Evolutionary conservation across 2,329 filamentous ascomycete genomes (phyloP).

Genomic region (Neonectria hederae): DNA sequence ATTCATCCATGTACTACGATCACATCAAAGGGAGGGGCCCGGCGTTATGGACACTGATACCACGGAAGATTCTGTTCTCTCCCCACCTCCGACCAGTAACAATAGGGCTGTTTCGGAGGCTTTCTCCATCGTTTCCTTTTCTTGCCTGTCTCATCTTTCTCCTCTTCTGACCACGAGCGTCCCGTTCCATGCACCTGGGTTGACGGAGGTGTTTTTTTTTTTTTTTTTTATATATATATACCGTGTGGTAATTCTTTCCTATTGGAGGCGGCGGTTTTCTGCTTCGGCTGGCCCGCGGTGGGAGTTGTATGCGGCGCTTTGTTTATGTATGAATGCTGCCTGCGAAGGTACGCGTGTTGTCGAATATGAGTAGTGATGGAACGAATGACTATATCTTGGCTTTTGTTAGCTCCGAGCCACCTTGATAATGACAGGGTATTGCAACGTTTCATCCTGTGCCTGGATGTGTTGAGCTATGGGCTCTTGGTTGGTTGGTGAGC

Average conservation of each 20-base stretch:
- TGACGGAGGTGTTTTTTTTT: constrained; percentile 36
- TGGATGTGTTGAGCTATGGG: background rate
- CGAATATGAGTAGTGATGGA: constrained; percentile 32
- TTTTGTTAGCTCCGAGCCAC: constrained; percentile 24
- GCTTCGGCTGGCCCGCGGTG: constrained; percentile 48
- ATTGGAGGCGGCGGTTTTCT: constrained; percentile 39
- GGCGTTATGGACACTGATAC: constrained; percentile 53
- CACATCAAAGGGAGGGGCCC: constrained; percentile 43
- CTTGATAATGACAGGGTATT: constrained; percentile 37
- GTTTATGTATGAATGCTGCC: constrained; percentile 35
- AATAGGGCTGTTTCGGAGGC: constrained; percentile 33
- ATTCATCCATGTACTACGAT: constrained; percentile 47
- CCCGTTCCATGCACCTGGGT: constrained; percentile 35
- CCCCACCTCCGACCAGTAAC: constrained; percentile 36
- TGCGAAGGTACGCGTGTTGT: constrained; percentile 23
- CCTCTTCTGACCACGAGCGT: constrained; percentile 33
- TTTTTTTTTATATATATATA: constrained; percentile 45
- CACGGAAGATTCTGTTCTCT: constrained; percentile 48
- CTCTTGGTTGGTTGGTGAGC: background rate
- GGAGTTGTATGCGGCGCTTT: constrained; percentile 36
- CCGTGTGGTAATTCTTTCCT: constrained; percentile 34
- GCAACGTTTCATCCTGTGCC: constrained; percentile 22
- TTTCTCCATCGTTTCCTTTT: constrained; percentile 28
- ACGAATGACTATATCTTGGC: constrained; percentile 29
- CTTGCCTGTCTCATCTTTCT: constrained; percentile 35